Percentiles rank a stretch among this genome's conserved stretches.
Evolutionary conservation across 305 asterid genomes (phyloP).

Genomic region (Fraxinus ornus): DNA sequence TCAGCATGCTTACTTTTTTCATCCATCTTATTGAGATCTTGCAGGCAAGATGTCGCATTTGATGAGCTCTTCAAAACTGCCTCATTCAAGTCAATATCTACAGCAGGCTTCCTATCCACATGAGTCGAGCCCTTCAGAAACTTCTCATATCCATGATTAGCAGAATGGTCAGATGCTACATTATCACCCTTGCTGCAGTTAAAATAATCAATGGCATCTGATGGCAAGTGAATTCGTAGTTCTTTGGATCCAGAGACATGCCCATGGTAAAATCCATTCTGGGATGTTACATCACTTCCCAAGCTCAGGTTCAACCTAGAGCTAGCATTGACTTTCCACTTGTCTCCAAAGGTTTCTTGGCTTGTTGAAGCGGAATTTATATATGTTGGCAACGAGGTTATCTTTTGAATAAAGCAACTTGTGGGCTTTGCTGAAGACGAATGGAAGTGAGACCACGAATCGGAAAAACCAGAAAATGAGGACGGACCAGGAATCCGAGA

Average conservation of each 20-base stretch:
- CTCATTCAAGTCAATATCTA: slow-evolving; percentile 65
- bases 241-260: slow-evolving; percentile 58
- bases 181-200: slow-evolving; percentile 35
- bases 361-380: slow-evolving; percentile 38
- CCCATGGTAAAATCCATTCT: slow-evolving; percentile 57
- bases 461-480: slow-evolving; percentile 42
- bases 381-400: slow-evolving; percentile 41
- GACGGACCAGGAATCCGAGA: slow-evolving; percentile 42
- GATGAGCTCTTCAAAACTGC: slow-evolving; percentile 35
- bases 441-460: slow-evolving; percentile 48
- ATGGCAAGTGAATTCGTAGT: slow-evolving; percentile 30
- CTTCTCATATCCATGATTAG: slow-evolving; percentile 39
- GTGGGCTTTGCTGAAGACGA: slow-evolving; percentile 55
- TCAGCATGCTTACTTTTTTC: slow-evolving; percentile 39
- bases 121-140: slow-evolving; percentile 26
- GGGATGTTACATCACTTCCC: slow-evolving; percentile 28
- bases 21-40: slow-evolving; percentile 39
- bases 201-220: slow-evolving; percentile 36
- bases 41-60: slow-evolving; percentile 31
- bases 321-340: slow-evolving; percentile 39
- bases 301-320: slow-evolving; percentile 37
- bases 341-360: slow-evolving; percentile 43
- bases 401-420: slow-evolving; percentile 49
- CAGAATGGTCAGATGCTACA: slow-evolving; percentile 30
- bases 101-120: slow-evolving; percentile 35